A percentile compares a stretch with the other conserved stretches of the same genome.
These are phyloP conservation scores for Chaetothyriales sp. DNA, from an alignment of 2,329 filamentous ascomycete genomes.

Conservation along the genomic window DNA sequence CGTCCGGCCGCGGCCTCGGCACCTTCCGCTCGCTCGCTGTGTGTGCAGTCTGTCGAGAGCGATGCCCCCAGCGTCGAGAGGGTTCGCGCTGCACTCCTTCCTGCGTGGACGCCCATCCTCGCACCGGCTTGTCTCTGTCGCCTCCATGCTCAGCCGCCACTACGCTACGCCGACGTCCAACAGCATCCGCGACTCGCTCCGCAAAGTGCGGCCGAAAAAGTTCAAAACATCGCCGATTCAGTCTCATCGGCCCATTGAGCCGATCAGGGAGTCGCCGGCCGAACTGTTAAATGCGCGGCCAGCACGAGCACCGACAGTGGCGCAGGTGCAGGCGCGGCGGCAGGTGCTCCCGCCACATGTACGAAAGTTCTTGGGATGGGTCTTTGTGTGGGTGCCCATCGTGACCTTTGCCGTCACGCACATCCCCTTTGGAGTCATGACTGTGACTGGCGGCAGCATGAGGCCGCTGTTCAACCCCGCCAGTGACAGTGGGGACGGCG, in stretches of 20 bases:
- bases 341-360: slow-evolving; percentile 1
- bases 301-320: not conserved
- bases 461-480: slow-evolving; percentile 61
- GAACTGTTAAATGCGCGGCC: not conserved
- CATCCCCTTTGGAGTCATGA: slow-evolving; percentile 27
- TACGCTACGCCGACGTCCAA: not conserved
- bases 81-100: not conserved
- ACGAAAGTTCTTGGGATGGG: slow-evolving; percentile 8
- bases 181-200: not conserved
- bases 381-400: slow-evolving; percentile 23
- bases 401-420: slow-evolving; percentile 28
- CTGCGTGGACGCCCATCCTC: not conserved
- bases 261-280: not conserved
- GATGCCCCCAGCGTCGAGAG: slow-evolving; percentile 5
- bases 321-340: slow-evolving; percentile 1
- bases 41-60: not conserved
- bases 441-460: slow-evolving; percentile 49
- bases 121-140: not conserved
- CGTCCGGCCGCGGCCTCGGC: too few relatives aligned
- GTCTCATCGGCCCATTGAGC: not conserved
- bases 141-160: not conserved
- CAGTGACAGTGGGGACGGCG: slow-evolving; percentile 37
- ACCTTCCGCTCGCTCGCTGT: too few relatives aligned
- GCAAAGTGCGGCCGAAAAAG: not conserved
- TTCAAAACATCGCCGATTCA: slow-evolving; percentile 1